These are phyloP conservation scores for Zanthoxylum bungeanum DNA, from an alignment of 345 rosid species.

Conservation along the genomic window DNA sequence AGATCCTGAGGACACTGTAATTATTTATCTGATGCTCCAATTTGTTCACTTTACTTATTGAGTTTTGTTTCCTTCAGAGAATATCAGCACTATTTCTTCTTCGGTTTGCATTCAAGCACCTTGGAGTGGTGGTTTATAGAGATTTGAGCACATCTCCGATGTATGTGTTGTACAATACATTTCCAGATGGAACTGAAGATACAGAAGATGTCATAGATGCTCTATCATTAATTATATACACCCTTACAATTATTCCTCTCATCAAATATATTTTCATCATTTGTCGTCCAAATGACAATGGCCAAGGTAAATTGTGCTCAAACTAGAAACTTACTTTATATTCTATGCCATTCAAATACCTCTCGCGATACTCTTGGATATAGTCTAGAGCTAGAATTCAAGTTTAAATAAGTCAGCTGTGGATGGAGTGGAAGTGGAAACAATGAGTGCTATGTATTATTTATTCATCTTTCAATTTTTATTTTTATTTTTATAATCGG, in stretches of 20 bases:
- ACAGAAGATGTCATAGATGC: conserved; percentile 55
- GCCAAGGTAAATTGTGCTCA: conserved; percentile 43
- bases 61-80: conserved; percentile 23
- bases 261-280: conserved; percentile 54
- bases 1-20: background rate
- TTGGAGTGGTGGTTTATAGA: conserved; percentile 65
- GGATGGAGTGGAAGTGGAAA: background rate
- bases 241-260: conserved; percentile 55
- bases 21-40: background rate
- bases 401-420: background rate
- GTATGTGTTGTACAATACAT: conserved; percentile 56
- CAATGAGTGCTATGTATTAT: background rate
- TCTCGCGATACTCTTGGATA: background rate
- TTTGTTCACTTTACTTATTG: background rate
- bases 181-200: conserved; percentile 43
- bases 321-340: background rate
- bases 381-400: background rate
- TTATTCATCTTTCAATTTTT: background rate
- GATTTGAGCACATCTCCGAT: conserved; percentile 62
- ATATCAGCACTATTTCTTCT: conserved; percentile 23
- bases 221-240: conserved; percentile 59
- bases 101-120: conserved; percentile 54
- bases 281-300: conserved; percentile 55
- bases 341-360: background rate
- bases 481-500: no score